Evolutionary conservation across 768 basidiomycete species (phyloP), one percentile per base, ranked within the genome.

Genomic region (Amanita inopinata): DNA sequence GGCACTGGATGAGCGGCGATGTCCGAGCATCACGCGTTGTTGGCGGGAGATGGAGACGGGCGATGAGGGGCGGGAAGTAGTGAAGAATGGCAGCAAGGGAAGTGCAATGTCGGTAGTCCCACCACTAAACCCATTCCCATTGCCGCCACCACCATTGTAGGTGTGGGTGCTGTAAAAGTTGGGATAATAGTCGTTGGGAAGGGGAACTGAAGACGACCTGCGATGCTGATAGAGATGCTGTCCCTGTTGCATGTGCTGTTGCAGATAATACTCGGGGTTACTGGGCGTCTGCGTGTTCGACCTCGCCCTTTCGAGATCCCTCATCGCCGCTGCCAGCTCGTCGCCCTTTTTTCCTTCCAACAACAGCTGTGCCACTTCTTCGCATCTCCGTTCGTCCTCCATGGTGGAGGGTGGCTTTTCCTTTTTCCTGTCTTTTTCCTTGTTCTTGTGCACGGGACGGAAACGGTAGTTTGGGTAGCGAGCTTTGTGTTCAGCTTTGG

Each of bases 321-420:
- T 66, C 11, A 82, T 69, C 1, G 78, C 80, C 35, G 65, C 69
- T 0, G 77, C 78, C 23, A 83, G 73, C 49, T 80, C 71, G 20
- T 78, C 75, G 28, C 81, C 81, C 55, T 81, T 82, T 60, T 76
- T 82, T 2, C 82, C 82, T 33, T 76, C 73, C 1, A 84, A 66
- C 0, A 83, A 62, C 5, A 83, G 59, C 46, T 72, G 70, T 0
- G 81, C 78, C 10, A 83, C 76, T 37, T 76, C 72, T 43, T 81
- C 80, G 56, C 83, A 83, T 5, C 83, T 66, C 45, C 73, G 76
- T 60, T 76, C 73, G 42, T 76, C 79, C 52, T 75, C 79, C 2
- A 67, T 57, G 23, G 65, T 69, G 51, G 55, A 61, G 3, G 47
- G 36, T 1, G 47, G 33, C 48, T 68, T 69, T 5, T 63, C 67